A percentile compares a stretch with the other conserved stretches of the same genome.
phyloP scores from a whole-genome alignment of 2,329 filamentous ascomycete species.

The Alternaria triticina region DNA sequence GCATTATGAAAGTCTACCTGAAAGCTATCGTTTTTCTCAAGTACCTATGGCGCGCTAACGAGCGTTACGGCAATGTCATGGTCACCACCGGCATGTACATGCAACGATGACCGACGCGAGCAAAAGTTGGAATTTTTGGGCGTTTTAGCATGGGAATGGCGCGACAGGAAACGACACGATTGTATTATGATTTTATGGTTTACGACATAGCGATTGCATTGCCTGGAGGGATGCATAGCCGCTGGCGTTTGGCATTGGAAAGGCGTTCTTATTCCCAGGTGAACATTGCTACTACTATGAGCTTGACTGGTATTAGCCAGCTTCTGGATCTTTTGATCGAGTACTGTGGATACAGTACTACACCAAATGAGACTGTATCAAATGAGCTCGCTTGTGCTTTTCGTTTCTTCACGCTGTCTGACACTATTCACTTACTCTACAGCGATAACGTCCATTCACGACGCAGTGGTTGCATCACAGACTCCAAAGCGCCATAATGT shows the following conservation, averaged over 20 bases:
- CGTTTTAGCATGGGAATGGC: neutral
- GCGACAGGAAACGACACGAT: neutral
- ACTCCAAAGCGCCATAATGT: neutral
- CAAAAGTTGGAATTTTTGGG: neutral
- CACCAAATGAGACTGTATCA: neutral
- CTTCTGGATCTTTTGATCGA: neutral
- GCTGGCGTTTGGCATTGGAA: constrained; percentile 5
- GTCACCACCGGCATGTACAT: constrained; percentile 34
- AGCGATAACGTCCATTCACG: neutral
- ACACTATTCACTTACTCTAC: neutral
- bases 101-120: constrained; percentile 21
- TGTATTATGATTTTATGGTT: constrained; percentile 9
- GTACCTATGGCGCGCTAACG: constrained; percentile 30
- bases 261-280: neutral
- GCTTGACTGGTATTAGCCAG: neutral
- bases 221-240: constrained; percentile 1
- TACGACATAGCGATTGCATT: constrained; percentile 2
- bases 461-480: neutral
- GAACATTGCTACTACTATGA: neutral
- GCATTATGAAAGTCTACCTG: constrained; percentile 28
- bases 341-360: neutral
- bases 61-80: constrained; percentile 35
- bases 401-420: neutral
- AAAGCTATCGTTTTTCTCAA: constrained; percentile 34
- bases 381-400: neutral